These are phyloP conservation scores for Bonia amplexicaulis DNA, from an alignment of 176 grass and related monocot species.

Conservation along the genomic window DNA sequence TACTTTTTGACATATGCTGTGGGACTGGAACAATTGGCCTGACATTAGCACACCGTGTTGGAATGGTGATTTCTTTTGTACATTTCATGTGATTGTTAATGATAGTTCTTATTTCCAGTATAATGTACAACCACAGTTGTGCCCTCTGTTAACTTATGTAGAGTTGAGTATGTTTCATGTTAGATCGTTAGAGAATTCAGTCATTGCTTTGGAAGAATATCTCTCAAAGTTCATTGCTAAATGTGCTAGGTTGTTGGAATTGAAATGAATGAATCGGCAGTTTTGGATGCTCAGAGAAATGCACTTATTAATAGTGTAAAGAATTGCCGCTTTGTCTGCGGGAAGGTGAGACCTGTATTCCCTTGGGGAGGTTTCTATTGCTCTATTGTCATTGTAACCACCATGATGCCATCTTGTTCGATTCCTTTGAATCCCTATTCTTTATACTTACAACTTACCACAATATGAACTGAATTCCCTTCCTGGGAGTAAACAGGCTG, in stretches of 20 bases:
- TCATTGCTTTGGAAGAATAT: conserved; percentile 10
- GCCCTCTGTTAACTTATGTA: neutral
- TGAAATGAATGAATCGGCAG: conserved; percentile 96
- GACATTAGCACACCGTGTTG: conserved; percentile 80
- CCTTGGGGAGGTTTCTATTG: neutral
- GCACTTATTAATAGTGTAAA: conserved; percentile 71
- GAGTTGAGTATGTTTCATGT: neutral
- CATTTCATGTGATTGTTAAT: neutral
- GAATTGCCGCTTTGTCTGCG: conserved; percentile 84
- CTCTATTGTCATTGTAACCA: neutral
- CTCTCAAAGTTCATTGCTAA: conserved; percentile 19
- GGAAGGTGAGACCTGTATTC: conserved; percentile 54
- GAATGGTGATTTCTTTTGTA: conserved; percentile 59
- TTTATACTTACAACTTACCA: neutral
- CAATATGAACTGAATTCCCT: conserved; percentile 17
- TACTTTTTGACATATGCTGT: conserved; percentile 96
- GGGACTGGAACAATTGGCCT: conserved; percentile 97
- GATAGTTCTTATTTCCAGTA: conserved; percentile 13
- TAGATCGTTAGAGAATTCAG: neutral
- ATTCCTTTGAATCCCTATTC: neutral
- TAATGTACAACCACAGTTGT: neutral
- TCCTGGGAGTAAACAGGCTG: conserved; percentile 54
- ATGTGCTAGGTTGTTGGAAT: conserved; percentile 87
- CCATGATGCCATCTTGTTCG: neutral
- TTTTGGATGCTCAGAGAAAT: conserved; percentile 86